A percentile compares a stretch with the other conserved stretches of the same genome.
Evolutionary conservation across 176 grass and related monocot genomes (phyloP).

Genomic region (Coix lacrymajobi): DNA sequence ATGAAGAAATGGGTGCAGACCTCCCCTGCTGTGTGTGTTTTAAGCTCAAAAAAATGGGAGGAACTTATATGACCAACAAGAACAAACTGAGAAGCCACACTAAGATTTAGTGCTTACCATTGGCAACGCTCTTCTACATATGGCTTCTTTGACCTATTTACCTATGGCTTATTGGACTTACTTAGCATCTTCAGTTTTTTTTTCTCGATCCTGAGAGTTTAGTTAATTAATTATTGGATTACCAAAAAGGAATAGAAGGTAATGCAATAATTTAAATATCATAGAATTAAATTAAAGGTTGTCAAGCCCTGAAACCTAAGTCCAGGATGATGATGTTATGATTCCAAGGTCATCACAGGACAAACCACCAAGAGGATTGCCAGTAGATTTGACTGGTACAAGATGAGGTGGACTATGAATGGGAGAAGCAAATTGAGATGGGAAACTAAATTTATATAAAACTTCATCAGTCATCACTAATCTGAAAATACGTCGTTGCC

Average conservation of each 20-base stretch:
- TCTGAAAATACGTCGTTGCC: neutral
- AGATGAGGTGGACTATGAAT: neutral
- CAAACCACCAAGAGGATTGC: neutral
- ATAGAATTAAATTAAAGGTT: neutral
- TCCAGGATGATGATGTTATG: neutral
- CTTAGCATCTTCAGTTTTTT: neutral
- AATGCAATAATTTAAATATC: neutral
- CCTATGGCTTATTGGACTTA: neutral
- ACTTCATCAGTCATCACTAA: neutral
- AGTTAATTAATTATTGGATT: neutral
- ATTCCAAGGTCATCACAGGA: neutral
- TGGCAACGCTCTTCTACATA: neutral
- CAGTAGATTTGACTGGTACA: neutral
- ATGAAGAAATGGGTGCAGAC: neutral
- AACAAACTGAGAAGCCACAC: neutral
- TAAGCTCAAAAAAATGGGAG: no score
- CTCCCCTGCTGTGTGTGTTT: no score
- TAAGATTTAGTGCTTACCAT: no score
- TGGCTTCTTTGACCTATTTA: neutral
- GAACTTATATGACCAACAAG: neutral
- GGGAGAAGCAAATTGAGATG: neutral
- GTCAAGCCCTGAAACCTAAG: neutral
- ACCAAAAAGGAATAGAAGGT: neutral
- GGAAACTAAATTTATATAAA: neutral
- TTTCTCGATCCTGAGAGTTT: neutral